Base-by-base conservation (phyloP, 2,329 filamentous ascomycete species). In the Gnomoniopsis sp. region DNA sequence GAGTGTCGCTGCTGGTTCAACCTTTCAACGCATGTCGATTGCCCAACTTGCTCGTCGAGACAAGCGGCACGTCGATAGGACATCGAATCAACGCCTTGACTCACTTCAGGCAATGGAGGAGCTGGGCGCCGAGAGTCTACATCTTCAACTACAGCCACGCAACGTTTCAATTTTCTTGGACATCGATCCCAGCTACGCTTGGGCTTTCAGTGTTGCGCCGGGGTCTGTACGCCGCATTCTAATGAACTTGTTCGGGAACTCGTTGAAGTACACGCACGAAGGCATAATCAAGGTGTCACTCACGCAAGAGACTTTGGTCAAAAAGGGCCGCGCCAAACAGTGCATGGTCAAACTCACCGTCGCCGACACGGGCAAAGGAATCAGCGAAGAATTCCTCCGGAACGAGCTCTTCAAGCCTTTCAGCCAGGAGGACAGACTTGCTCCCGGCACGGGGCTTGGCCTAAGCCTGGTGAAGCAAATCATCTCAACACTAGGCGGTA, bases 291-390 rank as follows among this genome's bases (percentile, higher is more conserved):
- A 64, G 49, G 58, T 68, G 7, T 26, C 54, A 3, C 53, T 66
- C 36, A 46, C 44, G 3, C 64, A 65, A 23, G 41, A 44, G 19
- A n/a, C 15, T 4, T 6, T 4, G 12, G n/a, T 22, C 19, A 14
- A 19, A 26, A 46, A 46, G 3, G 14, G 49, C 17, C 34, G 57
- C 17, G 22, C 17, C 10, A 38, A 17, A 14, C 30, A 33, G 26
- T 36, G 57, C 23, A 49, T 44, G 12, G 68, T 75, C 2, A 69
- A 67, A 0, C 64, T 86, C 8, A 80, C 75, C 0, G 79, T 90
- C 1, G 74, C 76, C 0, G 88, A 90, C 64, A 86, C 87, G 0
- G 88, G 88, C 1, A 79, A 78, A 48, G 88, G 88, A 1, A 90
- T 90, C 34, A 80, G 79, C 0, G 75, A 81, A 6, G 82, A 88